phyloP scores from a whole-genome alignment of 192 early-diverging fungal genomes.

The Umbelopsis vinacea region DNA sequence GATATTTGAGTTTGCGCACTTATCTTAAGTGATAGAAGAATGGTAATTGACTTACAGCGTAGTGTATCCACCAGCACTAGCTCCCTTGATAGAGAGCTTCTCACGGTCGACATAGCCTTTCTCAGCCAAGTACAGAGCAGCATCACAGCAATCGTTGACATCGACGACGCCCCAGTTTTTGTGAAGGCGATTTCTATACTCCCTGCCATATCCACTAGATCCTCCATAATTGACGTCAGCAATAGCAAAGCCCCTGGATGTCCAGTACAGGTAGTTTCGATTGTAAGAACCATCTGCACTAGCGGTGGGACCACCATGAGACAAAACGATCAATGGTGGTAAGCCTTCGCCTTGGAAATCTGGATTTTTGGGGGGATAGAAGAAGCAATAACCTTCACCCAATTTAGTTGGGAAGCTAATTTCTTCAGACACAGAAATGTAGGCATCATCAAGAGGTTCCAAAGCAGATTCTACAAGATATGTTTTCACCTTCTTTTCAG shows the following conservation, averaged over 20 bases:
- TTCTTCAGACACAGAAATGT: constrained; percentile 65
- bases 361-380: constrained; percentile 68
- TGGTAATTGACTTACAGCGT: constrained; percentile 39
- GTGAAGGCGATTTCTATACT: constrained; percentile 72
- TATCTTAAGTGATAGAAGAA: background rate
- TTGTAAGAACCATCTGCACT: constrained; percentile 44
- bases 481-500: background rate
- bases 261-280: constrained; percentile 71
- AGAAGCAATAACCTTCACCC: constrained; percentile 54
- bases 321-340: constrained; percentile 71
- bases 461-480: background rate
- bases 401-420: constrained; percentile 67
- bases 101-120: constrained; percentile 60
- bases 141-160: constrained; percentile 76
- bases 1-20: background rate
- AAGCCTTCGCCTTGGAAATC: constrained; percentile 56
- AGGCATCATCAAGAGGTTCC: constrained; percentile 32
- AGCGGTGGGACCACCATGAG: constrained; percentile 76
- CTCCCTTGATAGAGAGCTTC: constrained; percentile 69
- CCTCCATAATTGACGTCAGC: constrained; percentile 84
- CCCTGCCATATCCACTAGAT: constrained; percentile 73
- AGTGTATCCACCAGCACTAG: constrained; percentile 73
- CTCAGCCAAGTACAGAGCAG: constrained; percentile 63
- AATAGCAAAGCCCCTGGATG: constrained; percentile 74
- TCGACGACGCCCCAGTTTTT: constrained; percentile 78